Percentiles rank a stretch among this genome's conserved stretches.
These are phyloP conservation scores for Ustulina deusta DNA, from an alignment of 2,329 filamentous ascomycete genomes.

Conservation along the genomic window DNA sequence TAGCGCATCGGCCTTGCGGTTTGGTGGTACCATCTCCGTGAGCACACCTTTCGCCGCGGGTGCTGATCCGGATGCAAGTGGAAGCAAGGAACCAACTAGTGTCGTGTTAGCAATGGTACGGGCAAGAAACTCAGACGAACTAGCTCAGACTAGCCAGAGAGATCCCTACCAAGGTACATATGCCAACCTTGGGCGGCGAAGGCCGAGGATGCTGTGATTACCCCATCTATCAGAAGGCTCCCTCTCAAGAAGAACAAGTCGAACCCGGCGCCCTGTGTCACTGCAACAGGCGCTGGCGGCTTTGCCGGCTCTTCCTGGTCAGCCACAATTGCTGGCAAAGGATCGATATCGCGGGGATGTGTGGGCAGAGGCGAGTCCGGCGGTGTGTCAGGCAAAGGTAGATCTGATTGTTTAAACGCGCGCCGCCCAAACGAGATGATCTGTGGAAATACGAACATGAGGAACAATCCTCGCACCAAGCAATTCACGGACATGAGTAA, in stretches of 20 bases:
- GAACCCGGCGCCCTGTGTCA: conserved; percentile 41
- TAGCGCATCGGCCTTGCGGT: conserved; percentile 42
- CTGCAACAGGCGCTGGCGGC: conserved; percentile 33
- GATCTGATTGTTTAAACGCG: conserved; percentile 33
- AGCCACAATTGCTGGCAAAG: conserved; percentile 26
- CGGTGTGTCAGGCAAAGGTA: conserved; percentile 16
- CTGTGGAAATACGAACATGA: conserved; percentile 47
- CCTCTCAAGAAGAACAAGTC: conserved; percentile 45
- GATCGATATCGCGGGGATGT: conserved; percentile 40
- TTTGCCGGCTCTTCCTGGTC: conserved; percentile 42
- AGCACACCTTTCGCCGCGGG: conserved; percentile 45
- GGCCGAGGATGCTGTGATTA: conserved; percentile 42
- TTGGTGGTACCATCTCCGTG: conserved; percentile 45
- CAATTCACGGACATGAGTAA: conserved; percentile 41
- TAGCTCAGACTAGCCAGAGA: no score
- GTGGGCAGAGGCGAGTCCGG: conserved; percentile 40
- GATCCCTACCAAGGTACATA: conserved; percentile 44
- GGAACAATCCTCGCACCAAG: conserved; percentile 42
- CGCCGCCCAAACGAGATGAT: conserved; percentile 43
- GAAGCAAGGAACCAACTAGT: conserved; percentile 43
- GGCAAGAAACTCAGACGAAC: not conserved
- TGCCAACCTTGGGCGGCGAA: conserved; percentile 45
- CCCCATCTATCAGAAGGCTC: conserved; percentile 44
- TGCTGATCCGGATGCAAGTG: conserved; percentile 45
- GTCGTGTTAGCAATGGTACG: not conserved